Evolutionary conservation across 305 asterid genomes (phyloP).

Genomic region (Fraxinus latifolia): DNA sequence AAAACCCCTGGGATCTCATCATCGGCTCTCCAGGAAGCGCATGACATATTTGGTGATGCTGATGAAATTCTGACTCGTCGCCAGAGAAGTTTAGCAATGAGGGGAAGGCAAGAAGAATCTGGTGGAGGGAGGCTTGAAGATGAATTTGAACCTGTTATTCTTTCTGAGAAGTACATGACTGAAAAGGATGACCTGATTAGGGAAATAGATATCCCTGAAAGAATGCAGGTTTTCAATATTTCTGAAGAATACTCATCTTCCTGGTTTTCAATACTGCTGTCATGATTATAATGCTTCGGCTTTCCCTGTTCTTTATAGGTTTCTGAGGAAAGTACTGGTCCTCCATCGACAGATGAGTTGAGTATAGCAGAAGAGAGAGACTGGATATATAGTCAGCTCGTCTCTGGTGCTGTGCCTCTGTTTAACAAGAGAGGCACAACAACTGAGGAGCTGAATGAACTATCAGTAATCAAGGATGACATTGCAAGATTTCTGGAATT

Average conservation of each 20-base stretch:
- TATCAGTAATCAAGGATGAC: constrained; percentile 46
- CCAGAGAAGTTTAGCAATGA: constrained; percentile 34
- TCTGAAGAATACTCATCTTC: constrained; percentile 13
- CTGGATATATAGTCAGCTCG: constrained; percentile 83
- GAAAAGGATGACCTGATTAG: constrained; percentile 71
- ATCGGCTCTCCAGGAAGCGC: constrained; percentile 87
- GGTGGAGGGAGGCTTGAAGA: constrained; percentile 74
- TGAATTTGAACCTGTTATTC: constrained; percentile 86
- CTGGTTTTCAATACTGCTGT: constrained; percentile 7
- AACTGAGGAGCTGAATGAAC: constrained; percentile 51
- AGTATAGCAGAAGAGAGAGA: constrained; percentile 72
- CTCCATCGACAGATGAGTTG: constrained; percentile 61
- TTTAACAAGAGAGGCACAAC: constrained; percentile 45
- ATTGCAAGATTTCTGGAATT: constrained; percentile 71
- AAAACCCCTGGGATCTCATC: constrained; percentile 89
- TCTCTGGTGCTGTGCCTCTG: constrained; percentile 51
- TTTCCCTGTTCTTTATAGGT: constrained; percentile 38
- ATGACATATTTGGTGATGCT: constrained; percentile 90
- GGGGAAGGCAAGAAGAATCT: constrained; percentile 47
- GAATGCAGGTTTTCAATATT: constrained; percentile 75
- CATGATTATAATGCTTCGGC: not conserved
- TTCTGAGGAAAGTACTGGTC: constrained; percentile 78
- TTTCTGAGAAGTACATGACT: constrained; percentile 93
- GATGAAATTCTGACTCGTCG: constrained; percentile 72
- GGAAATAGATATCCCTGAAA: constrained; percentile 79